A percentile compares a stretch with the other conserved stretches of the same genome.
These are phyloP conservation scores for Saitozyma podzolica DNA, from an alignment of 768 basidiomycete genomes.

Conservation along the genomic window DNA sequence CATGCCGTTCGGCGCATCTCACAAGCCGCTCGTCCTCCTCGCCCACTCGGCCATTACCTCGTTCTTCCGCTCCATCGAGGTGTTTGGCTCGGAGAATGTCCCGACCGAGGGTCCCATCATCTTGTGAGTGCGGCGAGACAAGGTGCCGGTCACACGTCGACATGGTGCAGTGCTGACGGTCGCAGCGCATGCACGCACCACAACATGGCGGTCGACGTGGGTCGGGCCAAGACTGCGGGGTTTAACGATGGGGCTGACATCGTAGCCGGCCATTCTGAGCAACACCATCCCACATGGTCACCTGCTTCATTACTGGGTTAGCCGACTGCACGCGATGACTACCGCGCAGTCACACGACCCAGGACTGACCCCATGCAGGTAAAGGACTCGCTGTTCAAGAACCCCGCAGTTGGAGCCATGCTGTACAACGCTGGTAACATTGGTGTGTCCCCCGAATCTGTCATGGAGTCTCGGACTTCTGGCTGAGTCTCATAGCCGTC, in stretches of 20 bases:
- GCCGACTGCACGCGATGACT: conserved; percentile 9
- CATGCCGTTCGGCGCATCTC: conserved; percentile 57
- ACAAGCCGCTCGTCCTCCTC: conserved; percentile 69
- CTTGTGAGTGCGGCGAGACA: conserved; percentile 63
- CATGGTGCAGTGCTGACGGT: conserved; percentile 2
- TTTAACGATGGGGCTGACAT: conserved; percentile 6
- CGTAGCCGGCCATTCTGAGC: conserved; percentile 57
- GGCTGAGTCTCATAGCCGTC: conserved; percentile 61
- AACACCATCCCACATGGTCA: conserved; percentile 77
- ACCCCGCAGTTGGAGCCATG: conserved; percentile 71
- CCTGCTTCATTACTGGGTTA: conserved; percentile 65
- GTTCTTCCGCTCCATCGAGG: conserved; percentile 84
- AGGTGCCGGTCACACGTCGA: not conserved
- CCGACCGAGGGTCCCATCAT: conserved; percentile 86
- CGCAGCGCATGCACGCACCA: conserved; percentile 79
- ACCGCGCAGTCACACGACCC: not conserved
- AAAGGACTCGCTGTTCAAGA: conserved; percentile 84
- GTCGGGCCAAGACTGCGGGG: conserved; percentile 43
- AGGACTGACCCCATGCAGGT: conserved; percentile 61
- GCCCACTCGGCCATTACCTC: conserved; percentile 74
- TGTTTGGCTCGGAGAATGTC: conserved; percentile 85
- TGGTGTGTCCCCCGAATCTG: conserved; percentile 23
- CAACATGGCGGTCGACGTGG: conserved; percentile 86
- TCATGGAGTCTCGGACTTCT: not conserved
- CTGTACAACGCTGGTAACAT: conserved; percentile 92